Conservation (phyloP, 768 basidiomycete species). For the Auriscalpium microsporum region DNA sequence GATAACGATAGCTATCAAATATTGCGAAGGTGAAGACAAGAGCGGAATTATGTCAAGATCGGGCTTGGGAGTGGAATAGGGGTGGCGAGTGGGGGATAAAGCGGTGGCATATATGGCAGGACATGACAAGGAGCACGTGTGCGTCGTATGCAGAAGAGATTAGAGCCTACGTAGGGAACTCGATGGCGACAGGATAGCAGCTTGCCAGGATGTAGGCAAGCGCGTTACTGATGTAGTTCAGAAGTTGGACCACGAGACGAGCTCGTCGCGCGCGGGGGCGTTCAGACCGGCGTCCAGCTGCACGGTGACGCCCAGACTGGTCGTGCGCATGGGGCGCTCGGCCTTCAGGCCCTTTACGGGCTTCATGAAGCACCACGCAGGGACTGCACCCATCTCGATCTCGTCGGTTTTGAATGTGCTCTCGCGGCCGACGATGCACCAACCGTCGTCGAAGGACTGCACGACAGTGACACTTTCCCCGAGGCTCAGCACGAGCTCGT, state of each 20-base stretch:
- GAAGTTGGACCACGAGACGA: conserved; percentile 71
- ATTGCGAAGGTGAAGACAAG: no score
- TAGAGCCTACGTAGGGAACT: no score
- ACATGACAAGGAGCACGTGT: no score
- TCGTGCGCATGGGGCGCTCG: conserved; percentile 55
- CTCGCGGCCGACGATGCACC: conserved; percentile 66
- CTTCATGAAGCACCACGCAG: conserved; percentile 70
- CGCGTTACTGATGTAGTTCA: conserved; percentile 2
- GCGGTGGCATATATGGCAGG: no score
- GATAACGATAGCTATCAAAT: no score
- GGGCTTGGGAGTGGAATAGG: no score
- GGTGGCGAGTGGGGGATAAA: no score
- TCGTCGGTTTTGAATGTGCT: conserved; percentile 27
- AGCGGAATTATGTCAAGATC: no score
- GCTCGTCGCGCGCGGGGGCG: conserved; percentile 35
- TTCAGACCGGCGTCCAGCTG: conserved; percentile 34
- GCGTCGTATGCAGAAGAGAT: no score
- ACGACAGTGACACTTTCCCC: conserved; percentile 59
- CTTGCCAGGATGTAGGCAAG: no score
- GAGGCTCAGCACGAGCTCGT: conserved; percentile 52
- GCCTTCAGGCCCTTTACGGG: conserved; percentile 49
- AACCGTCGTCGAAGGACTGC: conserved; percentile 67
- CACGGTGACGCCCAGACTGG: conserved; percentile 58
- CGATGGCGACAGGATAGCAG: no score
- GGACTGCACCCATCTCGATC: conserved; percentile 63